Evolutionary conservation across 192 early-diverging fungal genomes (phyloP).

Genomic region (Coemansia sp.): DNA sequence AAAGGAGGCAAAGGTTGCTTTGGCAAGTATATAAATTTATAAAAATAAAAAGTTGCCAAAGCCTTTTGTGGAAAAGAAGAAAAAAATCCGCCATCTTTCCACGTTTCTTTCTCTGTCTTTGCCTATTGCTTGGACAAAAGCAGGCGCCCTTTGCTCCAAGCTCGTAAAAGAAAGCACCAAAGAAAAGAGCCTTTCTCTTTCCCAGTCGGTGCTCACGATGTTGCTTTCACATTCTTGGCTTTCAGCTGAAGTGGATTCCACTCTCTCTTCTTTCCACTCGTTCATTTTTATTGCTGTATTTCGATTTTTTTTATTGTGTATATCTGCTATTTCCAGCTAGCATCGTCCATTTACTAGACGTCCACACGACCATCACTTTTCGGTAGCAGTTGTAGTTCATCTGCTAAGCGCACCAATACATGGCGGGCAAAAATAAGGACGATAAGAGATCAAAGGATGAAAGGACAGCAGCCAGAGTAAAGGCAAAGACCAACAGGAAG

Average conservation of each 20-base stretch:
- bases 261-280: neutral
- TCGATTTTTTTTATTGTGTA: neutral
- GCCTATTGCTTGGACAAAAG: neutral
- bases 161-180: neutral
- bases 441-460: neutral
- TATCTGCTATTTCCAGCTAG: too few species aligned
- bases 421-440: neutral
- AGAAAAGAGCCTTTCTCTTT: neutral
- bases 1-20: neutral
- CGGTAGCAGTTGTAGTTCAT: neutral
- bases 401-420: neutral
- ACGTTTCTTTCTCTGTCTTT: neutral
- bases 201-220: neutral
- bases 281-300: neutral
- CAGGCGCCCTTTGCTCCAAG: neutral
- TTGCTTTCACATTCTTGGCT: neutral
- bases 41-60: neutral
- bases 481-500: neutral
- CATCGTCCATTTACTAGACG: neutral
- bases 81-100: neutral
- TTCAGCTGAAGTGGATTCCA: too few species aligned
- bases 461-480: too few species aligned
- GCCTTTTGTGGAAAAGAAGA: neutral
- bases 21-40: neutral
- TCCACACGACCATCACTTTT: neutral